Evolutionary conservation across 345 rosid species (phyloP).

Genomic region (Hibiscus mutabilis): DNA sequence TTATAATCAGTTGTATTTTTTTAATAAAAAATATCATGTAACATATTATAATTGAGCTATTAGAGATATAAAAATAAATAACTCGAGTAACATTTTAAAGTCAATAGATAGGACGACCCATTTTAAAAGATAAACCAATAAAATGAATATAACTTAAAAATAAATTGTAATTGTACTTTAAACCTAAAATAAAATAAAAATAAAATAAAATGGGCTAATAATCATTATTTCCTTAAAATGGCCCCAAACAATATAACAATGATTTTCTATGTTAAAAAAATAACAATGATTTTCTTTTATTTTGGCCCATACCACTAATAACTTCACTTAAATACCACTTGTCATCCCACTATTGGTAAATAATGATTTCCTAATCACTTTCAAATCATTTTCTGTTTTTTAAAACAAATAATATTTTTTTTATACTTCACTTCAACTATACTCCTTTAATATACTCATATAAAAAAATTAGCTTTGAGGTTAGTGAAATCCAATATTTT

Average conservation of each 20-base stretch:
- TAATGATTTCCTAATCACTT: conserved; percentile 7
- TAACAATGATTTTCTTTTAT: conserved; percentile 4
- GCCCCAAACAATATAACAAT: conserved; percentile 13
- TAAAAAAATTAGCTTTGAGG: not conserved
- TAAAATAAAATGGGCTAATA: not conserved
- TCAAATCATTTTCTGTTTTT: not conserved
- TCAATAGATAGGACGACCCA: too few species aligned
- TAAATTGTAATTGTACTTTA: too few species aligned
- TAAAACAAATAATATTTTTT: too few species aligned
- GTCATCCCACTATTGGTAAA: not conserved
- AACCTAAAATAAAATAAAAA: too few species aligned
- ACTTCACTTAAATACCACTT: not conserved
- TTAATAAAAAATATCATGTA: too few species aligned
- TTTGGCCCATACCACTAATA: conserved; percentile 5
- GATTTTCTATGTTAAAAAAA: conserved; percentile 8
- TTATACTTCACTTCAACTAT: conserved; percentile 23
- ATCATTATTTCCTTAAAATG: not conserved
- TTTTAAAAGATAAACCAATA: too few species aligned
- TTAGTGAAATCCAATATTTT: conserved; percentile 1
- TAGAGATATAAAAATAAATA: too few species aligned
- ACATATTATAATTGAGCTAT: too few species aligned
- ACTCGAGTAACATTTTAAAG: too few species aligned
- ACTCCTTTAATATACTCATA: conserved; percentile 13
- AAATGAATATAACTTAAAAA: too few species aligned
- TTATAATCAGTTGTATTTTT: too few species aligned